Conservation (phyloP, 1,284 basidiomycete species). For the Takashimella koratensis region DNA sequence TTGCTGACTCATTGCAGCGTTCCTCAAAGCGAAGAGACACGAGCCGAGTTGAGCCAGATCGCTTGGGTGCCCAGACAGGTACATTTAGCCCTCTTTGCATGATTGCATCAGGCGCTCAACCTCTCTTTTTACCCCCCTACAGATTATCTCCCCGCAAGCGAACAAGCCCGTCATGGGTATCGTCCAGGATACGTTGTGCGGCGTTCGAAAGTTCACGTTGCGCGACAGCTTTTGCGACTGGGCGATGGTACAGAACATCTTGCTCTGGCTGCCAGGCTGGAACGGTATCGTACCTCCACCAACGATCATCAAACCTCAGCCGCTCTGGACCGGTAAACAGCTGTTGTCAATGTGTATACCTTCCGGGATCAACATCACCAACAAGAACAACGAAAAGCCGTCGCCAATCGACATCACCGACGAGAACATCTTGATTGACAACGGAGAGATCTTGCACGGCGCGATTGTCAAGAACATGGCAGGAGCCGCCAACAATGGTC, state of each 20-base stretch:
- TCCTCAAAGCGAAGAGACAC: slow-evolving; percentile 98
- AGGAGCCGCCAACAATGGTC: slow-evolving; percentile 87
- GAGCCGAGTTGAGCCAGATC: slow-evolving; percentile 94
- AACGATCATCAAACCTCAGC: slow-evolving; percentile 93
- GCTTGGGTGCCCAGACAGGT: slow-evolving; percentile 98
- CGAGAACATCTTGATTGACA: slow-evolving; percentile 93
- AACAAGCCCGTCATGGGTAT: slow-evolving; percentile 99
- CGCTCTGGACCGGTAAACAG: slow-evolving; percentile 98
- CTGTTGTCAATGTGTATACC: slow-evolving; percentile 91
- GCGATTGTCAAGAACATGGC: slow-evolving; percentile 98
- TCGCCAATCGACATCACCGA: slow-evolving; percentile 81
- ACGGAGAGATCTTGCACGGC: slow-evolving; percentile 93
- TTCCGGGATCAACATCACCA: slow-evolving; percentile 85
- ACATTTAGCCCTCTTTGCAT: slow-evolving; percentile 25
- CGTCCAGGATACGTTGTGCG: slow-evolving; percentile 97
- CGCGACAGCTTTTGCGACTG: slow-evolving; percentile 92
- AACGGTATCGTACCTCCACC: slow-evolving; percentile 90
- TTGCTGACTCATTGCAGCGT: slow-evolving; percentile 68
- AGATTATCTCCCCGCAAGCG: slow-evolving; percentile 99
- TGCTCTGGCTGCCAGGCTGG: slow-evolving; percentile 97
- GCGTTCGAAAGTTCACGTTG: slow-evolving; percentile 94
- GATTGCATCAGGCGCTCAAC: slow-evolving; percentile 4
- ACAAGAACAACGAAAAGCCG: slow-evolving; percentile 69
- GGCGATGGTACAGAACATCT: slow-evolving; percentile 91
- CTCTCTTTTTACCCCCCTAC: slow-evolving; percentile 6